Percentiles rank a stretch among this genome's conserved stretches.
These are phyloP conservation scores for Aphanomyces euteiches DNA, from an alignment of 352 stramenopile species.

Conservation along the genomic window DNA sequence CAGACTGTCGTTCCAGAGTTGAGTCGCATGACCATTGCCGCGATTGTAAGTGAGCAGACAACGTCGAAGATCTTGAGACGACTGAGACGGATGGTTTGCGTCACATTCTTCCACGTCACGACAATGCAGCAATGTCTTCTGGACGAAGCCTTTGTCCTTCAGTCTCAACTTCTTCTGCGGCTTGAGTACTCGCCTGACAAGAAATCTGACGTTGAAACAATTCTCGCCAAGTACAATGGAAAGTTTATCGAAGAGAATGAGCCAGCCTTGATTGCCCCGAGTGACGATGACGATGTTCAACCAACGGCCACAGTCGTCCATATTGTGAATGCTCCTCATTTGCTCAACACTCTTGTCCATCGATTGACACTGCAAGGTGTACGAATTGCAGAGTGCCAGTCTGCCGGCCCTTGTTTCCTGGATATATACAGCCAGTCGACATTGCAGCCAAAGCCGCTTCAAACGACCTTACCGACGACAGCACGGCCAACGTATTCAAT, in stretches of 20 bases:
- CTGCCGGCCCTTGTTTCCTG: constrained; percentile 30
- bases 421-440: constrained; percentile 38
- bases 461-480: constrained; percentile 42
- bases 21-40: constrained; percentile 72
- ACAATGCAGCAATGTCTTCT: constrained; percentile 56
- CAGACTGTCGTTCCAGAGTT: constrained; percentile 70
- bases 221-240: constrained; percentile 45
- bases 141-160: constrained; percentile 60
- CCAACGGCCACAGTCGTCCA: constrained; percentile 15
- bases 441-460: constrained; percentile 44
- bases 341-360: constrained; percentile 23
- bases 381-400: constrained; percentile 15
- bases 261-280: constrained; percentile 31
- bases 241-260: constrained; percentile 33
- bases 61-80: constrained; percentile 53
- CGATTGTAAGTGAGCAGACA: constrained; percentile 49
- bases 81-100: constrained; percentile 53
- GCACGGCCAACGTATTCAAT: constrained; percentile 47
- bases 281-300: neutral
- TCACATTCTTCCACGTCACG: constrained; percentile 80
- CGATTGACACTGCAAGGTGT: neutral
- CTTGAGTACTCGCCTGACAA: constrained; percentile 22
- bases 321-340: constrained; percentile 15
- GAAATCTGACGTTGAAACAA: constrained; percentile 5
- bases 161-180: constrained; percentile 56